Percentiles rank a stretch among this genome's conserved stretches.
Conservation (phyloP, 495 filamentous ascomycete genomes). For the Xylona heveae region DNA sequence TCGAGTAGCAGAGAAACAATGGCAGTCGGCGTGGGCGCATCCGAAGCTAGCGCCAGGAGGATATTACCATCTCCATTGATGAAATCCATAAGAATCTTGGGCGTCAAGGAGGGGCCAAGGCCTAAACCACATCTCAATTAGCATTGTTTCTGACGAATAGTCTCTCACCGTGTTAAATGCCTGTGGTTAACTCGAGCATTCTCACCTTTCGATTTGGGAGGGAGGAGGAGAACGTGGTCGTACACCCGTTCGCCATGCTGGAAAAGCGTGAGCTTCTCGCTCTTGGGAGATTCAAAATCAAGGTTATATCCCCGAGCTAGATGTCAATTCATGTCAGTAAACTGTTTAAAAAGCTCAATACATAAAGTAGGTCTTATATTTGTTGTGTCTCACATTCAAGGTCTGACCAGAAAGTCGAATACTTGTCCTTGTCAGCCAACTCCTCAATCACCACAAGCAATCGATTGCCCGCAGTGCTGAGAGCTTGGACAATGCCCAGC, state of each 20-base stretch:
- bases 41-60: conserved; percentile 64
- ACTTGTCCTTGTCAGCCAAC: conserved; percentile 48
- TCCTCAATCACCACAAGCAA: conserved; percentile 80
- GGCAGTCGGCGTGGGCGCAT: conserved; percentile 47
- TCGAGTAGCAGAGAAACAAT: conserved; percentile 74
- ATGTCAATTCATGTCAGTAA: conserved; percentile 7
- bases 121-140: conserved; percentile 28
- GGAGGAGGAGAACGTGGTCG: conserved; percentile 78
- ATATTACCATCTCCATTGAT: conserved; percentile 82
- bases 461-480: conserved; percentile 62
- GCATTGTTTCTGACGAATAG: background rate
- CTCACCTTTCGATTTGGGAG: conserved; percentile 72
- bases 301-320: conserved; percentile 66
- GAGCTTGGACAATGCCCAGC: conserved; percentile 42
- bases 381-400: conserved; percentile 40
- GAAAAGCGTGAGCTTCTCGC: conserved; percentile 62
- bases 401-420: conserved; percentile 65
- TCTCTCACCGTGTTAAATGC: background rate
- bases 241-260: conserved; percentile 68
- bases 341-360: background rate
- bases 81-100: conserved; percentile 75
- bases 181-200: background rate
- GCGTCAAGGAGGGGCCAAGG: conserved; percentile 70
- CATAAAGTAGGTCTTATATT: conserved; percentile 1
- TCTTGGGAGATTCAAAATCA: conserved; percentile 69